A percentile compares a stretch with the other conserved stretches of the same genome.
These are phyloP conservation scores for Scalesia atractyloides DNA, from an alignment of 129 eudicot genomes.

Conservation along the genomic window DNA sequence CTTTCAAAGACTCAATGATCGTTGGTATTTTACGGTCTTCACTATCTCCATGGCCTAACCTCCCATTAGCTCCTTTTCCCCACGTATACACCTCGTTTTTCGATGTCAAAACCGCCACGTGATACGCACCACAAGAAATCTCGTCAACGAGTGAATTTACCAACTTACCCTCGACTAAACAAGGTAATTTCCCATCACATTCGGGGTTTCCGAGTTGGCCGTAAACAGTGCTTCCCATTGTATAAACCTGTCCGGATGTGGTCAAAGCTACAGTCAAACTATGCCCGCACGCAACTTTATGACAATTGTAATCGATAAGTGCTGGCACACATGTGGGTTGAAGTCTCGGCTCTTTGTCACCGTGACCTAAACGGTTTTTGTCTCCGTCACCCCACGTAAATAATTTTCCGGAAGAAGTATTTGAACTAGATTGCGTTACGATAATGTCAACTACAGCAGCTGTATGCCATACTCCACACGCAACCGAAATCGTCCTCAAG, in stretches of 20 bases:
- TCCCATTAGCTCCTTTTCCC: conserved; percentile 98
- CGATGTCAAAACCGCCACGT: conserved; percentile 73
- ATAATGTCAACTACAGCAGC: conserved; percentile 96
- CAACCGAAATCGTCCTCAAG: conserved; percentile 74
- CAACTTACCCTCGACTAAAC: conserved; percentile 66
- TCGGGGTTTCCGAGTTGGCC: conserved; percentile 91
- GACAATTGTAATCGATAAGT: conserved; percentile 76
- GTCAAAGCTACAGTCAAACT: conserved; percentile 87
- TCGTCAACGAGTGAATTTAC: conserved; percentile 65
- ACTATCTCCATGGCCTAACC: conserved; percentile 89
- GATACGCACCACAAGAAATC: conserved; percentile 89
- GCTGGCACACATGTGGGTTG: conserved; percentile 86
- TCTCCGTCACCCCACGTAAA: conserved; percentile 99
- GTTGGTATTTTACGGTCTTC: conserved; percentile 87
- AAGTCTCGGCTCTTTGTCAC: conserved; percentile 80
- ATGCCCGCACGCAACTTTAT: conserved; percentile 92
- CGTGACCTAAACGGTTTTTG: conserved; percentile 93
- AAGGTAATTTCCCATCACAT: conserved; percentile 87
- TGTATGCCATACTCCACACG: conserved; percentile 99
- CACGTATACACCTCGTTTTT: conserved; percentile 93
- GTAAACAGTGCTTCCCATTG: conserved; percentile 97
- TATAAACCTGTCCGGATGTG: conserved; percentile 75
- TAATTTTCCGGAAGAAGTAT: conserved; percentile 71
- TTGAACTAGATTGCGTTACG: conserved; percentile 70
- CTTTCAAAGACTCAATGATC: conserved; percentile 75